A percentile compares a stretch with the other conserved stretches of the same genome.
Evolutionary conservation across 345 rosid genomes (phyloP).

Genomic region (Eutrema heterophyllum): DNA sequence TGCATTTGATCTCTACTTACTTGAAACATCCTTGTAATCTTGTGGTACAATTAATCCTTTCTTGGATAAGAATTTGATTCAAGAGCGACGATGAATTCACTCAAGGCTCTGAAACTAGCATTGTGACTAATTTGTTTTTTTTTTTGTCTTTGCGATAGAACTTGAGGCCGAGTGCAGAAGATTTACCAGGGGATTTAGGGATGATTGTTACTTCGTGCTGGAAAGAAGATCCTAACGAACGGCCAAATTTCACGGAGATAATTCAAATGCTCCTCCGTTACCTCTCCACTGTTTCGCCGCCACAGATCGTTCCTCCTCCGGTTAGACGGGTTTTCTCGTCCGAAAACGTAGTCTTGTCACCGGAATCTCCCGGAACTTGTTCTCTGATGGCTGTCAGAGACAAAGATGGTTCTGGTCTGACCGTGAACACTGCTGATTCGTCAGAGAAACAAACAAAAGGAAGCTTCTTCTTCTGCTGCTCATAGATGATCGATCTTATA

Average conservation of each 20-base stretch:
- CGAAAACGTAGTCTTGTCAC: conserved; percentile 60
- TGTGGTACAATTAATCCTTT: background rate
- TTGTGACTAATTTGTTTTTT: background rate
- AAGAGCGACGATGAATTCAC: background rate
- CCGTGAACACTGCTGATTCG: conserved; percentile 34
- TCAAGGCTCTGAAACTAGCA: background rate
- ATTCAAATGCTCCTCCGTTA: conserved; percentile 76
- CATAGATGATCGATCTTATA: conserved; percentile 5
- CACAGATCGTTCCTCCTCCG: conserved; percentile 50
- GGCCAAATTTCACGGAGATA: conserved; percentile 81
- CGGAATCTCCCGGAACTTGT: conserved; percentile 87
- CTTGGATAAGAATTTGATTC: background rate
- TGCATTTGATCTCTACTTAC: background rate
- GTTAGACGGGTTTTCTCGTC: conserved; percentile 40
- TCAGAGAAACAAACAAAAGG: conserved; percentile 41
- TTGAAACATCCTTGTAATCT: background rate
- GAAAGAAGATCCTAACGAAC: conserved; percentile 88
- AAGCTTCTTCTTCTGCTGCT: conserved; percentile 69
- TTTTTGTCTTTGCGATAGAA: conserved; percentile 42
- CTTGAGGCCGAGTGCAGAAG: conserved; percentile 78
- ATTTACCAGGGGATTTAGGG: conserved; percentile 74
- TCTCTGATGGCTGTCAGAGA: conserved; percentile 72
- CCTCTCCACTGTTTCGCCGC: conserved; percentile 56
- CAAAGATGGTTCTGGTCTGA: conserved; percentile 30
- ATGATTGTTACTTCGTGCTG: conserved; percentile 87